phyloP scores from a whole-genome alignment of 805 yeast species.

The Ogataea glucozyma region DNA sequence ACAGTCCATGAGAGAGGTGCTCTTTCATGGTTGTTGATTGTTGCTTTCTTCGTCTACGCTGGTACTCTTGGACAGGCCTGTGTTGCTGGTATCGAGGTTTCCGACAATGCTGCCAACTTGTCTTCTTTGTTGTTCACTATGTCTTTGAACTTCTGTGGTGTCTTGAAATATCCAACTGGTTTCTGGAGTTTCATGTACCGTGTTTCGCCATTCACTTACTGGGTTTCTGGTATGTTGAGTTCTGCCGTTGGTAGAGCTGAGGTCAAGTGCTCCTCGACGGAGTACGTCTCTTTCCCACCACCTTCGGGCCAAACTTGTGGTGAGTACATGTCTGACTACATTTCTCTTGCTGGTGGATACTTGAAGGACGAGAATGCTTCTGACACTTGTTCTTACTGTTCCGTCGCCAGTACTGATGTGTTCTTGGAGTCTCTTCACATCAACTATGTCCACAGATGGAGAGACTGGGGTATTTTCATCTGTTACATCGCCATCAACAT shows the following conservation, averaged over 20 bases:
- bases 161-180: slow-evolving; percentile 59
- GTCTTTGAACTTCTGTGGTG: slow-evolving; percentile 77
- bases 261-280: slow-evolving; percentile 50
- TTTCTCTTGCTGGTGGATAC: slow-evolving; percentile 47
- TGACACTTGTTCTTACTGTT: slow-evolving; percentile 61
- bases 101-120: slow-evolving; percentile 64
- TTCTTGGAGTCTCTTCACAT: slow-evolving; percentile 53
- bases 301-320: slow-evolving; percentile 60
- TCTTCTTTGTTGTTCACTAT: slow-evolving; percentile 58
- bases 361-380: slow-evolving; percentile 46
- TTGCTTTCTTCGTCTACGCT: slow-evolving; percentile 53
- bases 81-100: slow-evolving; percentile 59
- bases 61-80: slow-evolving; percentile 59
- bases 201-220: slow-evolving; percentile 67
- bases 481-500: slow-evolving; percentile 49
- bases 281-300: slow-evolving; percentile 51
- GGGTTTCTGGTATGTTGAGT: slow-evolving; percentile 55
- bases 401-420: slow-evolving; percentile 54
- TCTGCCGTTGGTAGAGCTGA: slow-evolving; percentile 53
- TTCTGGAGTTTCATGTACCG: slow-evolving; percentile 83
- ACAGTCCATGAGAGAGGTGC: slow-evolving; percentile 55
- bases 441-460: slow-evolving; percentile 53
- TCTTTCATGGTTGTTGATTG: slow-evolving; percentile 42
- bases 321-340: slow-evolving; percentile 46
- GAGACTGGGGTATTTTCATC: slow-evolving; percentile 58